Conservation (phyloP, 805 yeast genomes). For the Pichia rugopelliculosa region DNA sequence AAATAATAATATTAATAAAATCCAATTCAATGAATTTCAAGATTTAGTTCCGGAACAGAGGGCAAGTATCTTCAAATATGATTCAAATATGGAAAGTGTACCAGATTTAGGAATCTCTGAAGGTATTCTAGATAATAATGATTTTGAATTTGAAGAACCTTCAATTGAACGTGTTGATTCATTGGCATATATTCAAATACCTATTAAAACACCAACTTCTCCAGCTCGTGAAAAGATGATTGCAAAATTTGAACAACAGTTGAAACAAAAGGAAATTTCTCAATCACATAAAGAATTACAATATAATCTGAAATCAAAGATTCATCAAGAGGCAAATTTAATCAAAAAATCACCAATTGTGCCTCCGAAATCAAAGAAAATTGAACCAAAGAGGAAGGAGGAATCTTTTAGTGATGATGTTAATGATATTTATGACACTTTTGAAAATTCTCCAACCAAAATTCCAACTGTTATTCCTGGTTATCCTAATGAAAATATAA, state of each 20-base stretch:
- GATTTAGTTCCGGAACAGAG: slow-evolving; percentile 19
- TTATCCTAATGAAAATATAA: background rate
- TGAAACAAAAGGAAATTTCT: slow-evolving; percentile 7
- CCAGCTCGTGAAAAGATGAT: slow-evolving; percentile 15
- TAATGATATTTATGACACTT: slow-evolving; percentile 9
- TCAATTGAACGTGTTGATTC: background rate
- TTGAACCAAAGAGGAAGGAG: background rate
- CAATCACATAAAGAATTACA: slow-evolving; percentile 10
- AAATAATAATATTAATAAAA: background rate
- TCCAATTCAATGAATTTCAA: background rate
- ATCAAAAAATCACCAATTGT: background rate
- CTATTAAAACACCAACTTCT: slow-evolving; percentile 2
- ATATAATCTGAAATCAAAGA: slow-evolving; percentile 4
- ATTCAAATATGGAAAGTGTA: slow-evolving; percentile 12
- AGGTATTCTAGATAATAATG: slow-evolving; percentile 9
- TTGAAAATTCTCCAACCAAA: slow-evolving; percentile 6
- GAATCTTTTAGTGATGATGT: background rate
- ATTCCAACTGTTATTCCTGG: background rate
- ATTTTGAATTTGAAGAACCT: background rate
- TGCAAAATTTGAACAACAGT: slow-evolving; percentile 11
- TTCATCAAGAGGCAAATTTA: slow-evolving; percentile 11
- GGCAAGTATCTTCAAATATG: slow-evolving; percentile 13
- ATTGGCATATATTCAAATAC: background rate
- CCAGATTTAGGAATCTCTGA: slow-evolving; percentile 26
- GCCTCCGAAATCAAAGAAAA: too few relatives aligned